Evolutionary conservation across 768 basidiomycete genomes (phyloP).

Genomic region (Pleurotus sapidus): DNA sequence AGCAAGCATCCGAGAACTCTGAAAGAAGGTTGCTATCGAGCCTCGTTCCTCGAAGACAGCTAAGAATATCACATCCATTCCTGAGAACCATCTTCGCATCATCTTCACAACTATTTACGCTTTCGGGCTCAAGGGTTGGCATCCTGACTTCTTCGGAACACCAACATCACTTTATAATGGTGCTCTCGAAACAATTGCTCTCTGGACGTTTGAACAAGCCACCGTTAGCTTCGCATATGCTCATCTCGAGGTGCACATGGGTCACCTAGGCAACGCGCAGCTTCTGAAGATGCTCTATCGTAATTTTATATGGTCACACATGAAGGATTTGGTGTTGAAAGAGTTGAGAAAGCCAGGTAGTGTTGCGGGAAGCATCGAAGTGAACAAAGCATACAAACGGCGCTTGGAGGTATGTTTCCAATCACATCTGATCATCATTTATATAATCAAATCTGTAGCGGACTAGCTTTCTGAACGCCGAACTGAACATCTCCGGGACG

Average conservation of each 20-base stretch:
- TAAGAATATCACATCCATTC: background rate
- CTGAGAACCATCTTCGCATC: background rate
- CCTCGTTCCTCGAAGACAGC: background rate
- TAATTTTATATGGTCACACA: background rate
- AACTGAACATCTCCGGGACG: background rate
- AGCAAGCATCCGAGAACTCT: too few species aligned
- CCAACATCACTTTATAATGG: background rate
- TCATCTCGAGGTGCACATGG: background rate
- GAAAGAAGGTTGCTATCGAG: too few species aligned
- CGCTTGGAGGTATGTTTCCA: background rate
- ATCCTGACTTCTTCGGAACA: background rate
- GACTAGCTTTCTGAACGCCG: background rate
- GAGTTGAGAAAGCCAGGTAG: background rate
- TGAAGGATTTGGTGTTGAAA: background rate
- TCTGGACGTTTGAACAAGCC: background rate
- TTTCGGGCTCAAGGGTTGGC: background rate
- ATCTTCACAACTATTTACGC: background rate
- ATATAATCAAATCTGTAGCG: background rate
- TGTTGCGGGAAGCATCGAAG: background rate
- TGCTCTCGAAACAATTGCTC: background rate
- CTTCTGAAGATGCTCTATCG: background rate
- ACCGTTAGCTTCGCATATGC: background rate
- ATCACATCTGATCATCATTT: background rate
- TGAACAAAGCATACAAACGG: background rate
- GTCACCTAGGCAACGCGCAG: background rate